phyloP scores from a whole-genome alignment of 176 grass and related monocot genomes.

The Oryza nivara region DNA sequence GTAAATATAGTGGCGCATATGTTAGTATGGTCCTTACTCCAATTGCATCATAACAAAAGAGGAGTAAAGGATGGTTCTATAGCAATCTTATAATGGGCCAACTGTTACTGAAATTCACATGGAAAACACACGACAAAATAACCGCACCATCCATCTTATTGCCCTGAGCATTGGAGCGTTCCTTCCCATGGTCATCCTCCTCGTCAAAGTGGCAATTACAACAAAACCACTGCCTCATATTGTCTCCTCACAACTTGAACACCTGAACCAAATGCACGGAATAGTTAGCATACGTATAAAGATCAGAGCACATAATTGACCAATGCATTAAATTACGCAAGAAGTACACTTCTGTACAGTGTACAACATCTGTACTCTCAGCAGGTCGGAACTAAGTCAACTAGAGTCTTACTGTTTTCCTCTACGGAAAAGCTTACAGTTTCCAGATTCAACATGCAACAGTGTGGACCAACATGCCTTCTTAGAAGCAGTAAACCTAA shows the following conservation, averaged over 20 bases:
- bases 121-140: background rate
- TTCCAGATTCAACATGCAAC: background rate
- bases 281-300: conserved; percentile 31
- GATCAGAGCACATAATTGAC: background rate
- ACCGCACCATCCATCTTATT: conserved; percentile 45
- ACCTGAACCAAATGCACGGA: conserved; percentile 37
- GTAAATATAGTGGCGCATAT: background rate
- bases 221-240: conserved; percentile 56
- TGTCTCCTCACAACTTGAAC: conserved; percentile 40
- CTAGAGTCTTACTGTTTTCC: background rate
- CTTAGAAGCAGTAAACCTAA: background rate
- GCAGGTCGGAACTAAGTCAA: background rate
- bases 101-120: background rate
- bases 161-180: conserved; percentile 45
- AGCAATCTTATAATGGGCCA: background rate
- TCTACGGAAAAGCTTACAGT: background rate
- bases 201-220: conserved; percentile 35
- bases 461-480: background rate
- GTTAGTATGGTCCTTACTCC: background rate
- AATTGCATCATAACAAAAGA: background rate
- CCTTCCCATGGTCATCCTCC: conserved; percentile 19
- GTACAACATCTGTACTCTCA: background rate
- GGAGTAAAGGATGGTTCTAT: background rate
- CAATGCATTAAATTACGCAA: background rate
- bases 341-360: background rate